Conservation (phyloP, 2,329 filamentous ascomycete species). For the Teratosphaeriaceae sp. region DNA sequence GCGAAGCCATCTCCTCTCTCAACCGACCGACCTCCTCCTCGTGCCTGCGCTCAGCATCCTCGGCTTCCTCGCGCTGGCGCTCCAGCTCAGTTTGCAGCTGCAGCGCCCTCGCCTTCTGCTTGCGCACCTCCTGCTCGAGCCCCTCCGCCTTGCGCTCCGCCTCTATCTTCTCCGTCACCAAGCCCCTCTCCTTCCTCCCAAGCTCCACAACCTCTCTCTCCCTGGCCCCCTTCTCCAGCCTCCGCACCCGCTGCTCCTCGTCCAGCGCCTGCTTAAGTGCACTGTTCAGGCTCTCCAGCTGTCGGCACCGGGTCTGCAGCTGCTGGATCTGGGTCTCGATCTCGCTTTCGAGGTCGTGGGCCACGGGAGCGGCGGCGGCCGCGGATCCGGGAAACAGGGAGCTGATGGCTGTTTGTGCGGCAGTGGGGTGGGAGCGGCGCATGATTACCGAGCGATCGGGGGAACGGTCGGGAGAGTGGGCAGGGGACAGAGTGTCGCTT, state of each 20-base stretch:
- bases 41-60: neutral
- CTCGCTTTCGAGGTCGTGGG: too few relatives aligned
- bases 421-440: constrained; percentile 11
- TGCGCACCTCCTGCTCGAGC: constrained; percentile 15
- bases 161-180: constrained; percentile 19
- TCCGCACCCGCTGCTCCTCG: constrained; percentile 19
- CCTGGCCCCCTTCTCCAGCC: constrained; percentile 14
- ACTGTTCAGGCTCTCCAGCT: constrained; percentile 23
- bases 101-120: constrained; percentile 14
- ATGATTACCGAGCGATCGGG: constrained; percentile 20
- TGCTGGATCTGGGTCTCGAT: constrained; percentile 18
- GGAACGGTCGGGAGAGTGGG: constrained; percentile 16
- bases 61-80: neutral
- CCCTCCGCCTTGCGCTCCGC: constrained; percentile 18
- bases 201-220: constrained; percentile 15
- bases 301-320: constrained; percentile 19
- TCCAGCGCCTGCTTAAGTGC: constrained; percentile 19
- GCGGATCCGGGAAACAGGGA: constrained; percentile 12
- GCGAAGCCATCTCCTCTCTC: constrained; percentile 13
- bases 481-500: constrained; percentile 24
- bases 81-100: constrained; percentile 4
- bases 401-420: too few relatives aligned
- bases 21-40: constrained; percentile 15
- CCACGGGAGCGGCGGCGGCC: too few relatives aligned
- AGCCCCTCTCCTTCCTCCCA: constrained; percentile 16